Base-by-base conservation (phyloP, 2,329 filamentous ascomycete species). In the Botryotinia narcissicola region DNA sequence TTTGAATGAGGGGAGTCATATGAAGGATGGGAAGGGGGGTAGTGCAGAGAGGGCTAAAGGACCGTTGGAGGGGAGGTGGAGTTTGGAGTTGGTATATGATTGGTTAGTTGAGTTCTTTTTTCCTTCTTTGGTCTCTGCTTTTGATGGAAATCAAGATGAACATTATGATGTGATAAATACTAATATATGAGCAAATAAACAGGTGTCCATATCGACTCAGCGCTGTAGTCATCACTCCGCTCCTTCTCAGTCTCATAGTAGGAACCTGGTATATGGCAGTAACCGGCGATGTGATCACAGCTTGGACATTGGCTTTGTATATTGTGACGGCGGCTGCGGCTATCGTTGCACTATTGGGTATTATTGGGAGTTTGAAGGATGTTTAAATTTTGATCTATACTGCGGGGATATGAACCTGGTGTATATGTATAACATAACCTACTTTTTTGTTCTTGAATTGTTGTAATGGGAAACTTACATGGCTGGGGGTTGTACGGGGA, bases 311-410 rank as follows among this genome's bases (percentile, higher is more conserved):
- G 25, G 71, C 74, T 1, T 40, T 77, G 25, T 79, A 79, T 57
- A 75, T 79, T 75, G 75, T 79, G 46, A 77, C 77, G 66, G 75
- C 76, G 16, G 77, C 77, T 44, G 77, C 77, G 75, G 75, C 76
- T 35, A 54, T 78, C n/a, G 75, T 78, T 74, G 77, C 77, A 29
- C 74, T 78, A 25, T 75, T 78, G 74, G 74, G 77, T 66, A 75
- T 78, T 42, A 75, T 78, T 73, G 77, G 77, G 29, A 74, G 76
- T 68, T 74, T 78, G 76, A 77, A 78, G 42, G 76, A 78, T 71
- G 74, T 78, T 61, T 78, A 63, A 78, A 25, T 57, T 3, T 57
- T 18, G 12, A 32, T 37, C 29, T 4, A 20, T 51, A 10, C 29
- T 67, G 22, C 10, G 18, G 63, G 20, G 22, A n/a, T n/a, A n/a